Evolutionary conservation across 305 asterid species (phyloP).

Genomic region (Andrographis paniculata): DNA sequence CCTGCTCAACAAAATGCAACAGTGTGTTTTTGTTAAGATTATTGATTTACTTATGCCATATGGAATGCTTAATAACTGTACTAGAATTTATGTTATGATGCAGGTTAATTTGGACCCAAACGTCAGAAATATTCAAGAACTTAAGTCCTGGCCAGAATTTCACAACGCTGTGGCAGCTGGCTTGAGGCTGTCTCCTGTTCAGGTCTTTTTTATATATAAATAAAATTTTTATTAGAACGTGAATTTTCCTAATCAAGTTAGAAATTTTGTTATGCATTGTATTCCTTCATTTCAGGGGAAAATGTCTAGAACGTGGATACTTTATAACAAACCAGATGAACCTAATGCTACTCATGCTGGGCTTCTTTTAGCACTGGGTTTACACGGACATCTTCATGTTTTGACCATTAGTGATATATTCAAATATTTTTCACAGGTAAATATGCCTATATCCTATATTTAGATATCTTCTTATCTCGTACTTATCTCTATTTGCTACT

Average conservation of each 20-base stretch:
- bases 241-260: neutral
- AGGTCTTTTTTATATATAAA: slow-evolving; percentile 43
- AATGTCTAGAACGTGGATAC: slow-evolving; percentile 95
- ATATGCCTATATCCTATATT: slow-evolving; percentile 1
- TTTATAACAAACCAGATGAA: slow-evolving; percentile 92
- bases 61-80: slow-evolving; percentile 13
- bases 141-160: slow-evolving; percentile 95
- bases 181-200: slow-evolving; percentile 82
- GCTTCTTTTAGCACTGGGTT: slow-evolving; percentile 91
- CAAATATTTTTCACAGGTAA: slow-evolving; percentile 80
- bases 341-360: slow-evolving; percentile 96
- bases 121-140: slow-evolving; percentile 77
- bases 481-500: neutral
- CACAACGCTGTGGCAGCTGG: slow-evolving; percentile 99
- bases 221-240: neutral
- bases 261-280: slow-evolving; percentile 14
- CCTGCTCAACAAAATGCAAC: slow-evolving; percentile 98
- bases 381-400: slow-evolving; percentile 89
- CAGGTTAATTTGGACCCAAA: slow-evolving; percentile 92
- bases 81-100: slow-evolving; percentile 19
- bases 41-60: slow-evolving; percentile 14
- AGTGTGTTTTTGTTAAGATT: slow-evolving; percentile 32
- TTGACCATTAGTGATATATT: slow-evolving; percentile 73
- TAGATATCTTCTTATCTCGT: neutral
- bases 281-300: slow-evolving; percentile 56